Evolutionary conservation across 1,284 basidiomycete genomes (phyloP).

Genomic region (Moesziomyces sp.): DNA sequence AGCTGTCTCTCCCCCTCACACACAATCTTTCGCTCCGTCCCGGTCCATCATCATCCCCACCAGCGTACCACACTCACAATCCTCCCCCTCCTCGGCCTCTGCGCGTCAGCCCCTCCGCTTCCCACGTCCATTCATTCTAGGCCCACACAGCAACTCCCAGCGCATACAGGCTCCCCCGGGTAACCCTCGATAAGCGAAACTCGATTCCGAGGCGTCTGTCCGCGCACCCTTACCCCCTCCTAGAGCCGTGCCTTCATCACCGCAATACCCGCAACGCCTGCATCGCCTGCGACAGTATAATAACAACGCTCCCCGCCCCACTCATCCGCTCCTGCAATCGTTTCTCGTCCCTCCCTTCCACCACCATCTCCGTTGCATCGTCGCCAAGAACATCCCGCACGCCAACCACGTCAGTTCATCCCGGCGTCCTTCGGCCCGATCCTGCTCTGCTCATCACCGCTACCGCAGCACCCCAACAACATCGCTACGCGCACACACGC

Average conservation of each 20-base stretch:
- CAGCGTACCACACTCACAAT: neutral
- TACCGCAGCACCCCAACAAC: too few relatives aligned
- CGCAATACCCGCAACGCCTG: neutral
- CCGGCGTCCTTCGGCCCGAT: too few relatives aligned
- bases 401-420: too few relatives aligned
- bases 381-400: too few relatives aligned
- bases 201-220: constrained; percentile 7
- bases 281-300: too few relatives aligned
- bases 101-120: neutral
- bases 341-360: too few relatives aligned
- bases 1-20: neutral
- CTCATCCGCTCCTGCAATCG: too few relatives aligned
- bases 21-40: neutral
- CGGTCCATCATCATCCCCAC: neutral
- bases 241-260: too few relatives aligned
- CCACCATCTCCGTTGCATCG: neutral
- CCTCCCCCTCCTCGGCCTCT: neutral
- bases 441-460: too few relatives aligned
- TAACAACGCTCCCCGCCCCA: neutral
- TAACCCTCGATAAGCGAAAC: neutral
- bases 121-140: neutral
- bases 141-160: neutral
- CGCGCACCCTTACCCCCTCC: constrained; percentile 2
- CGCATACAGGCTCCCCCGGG: neutral
- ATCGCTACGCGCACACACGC: too few relatives aligned